phyloP scores from a whole-genome alignment of 2,329 filamentous ascomycete genomes.

The Microsporum ferrugineum region DNA sequence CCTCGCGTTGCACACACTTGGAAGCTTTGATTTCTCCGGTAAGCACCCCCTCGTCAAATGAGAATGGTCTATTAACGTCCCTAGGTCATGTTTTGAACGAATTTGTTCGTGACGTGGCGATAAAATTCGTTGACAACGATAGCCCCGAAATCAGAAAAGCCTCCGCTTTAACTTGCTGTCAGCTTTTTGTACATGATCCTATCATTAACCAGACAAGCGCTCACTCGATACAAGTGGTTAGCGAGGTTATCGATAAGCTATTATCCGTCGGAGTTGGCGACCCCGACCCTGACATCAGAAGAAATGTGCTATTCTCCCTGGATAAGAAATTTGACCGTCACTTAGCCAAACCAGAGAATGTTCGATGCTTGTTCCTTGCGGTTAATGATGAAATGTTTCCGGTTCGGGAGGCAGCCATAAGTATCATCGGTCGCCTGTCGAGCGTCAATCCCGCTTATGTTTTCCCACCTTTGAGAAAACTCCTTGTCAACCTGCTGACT shows the following conservation, averaged over 20 bases:
- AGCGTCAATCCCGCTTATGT: conserved; percentile 92
- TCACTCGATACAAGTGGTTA: conserved; percentile 91
- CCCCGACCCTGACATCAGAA: conserved; percentile 74
- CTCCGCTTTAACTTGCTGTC: conserved; percentile 90
- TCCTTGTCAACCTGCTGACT: conserved; percentile 88
- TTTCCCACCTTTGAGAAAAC: conserved; percentile 87
- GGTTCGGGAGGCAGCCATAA: conserved; percentile 88
- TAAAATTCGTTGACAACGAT: conserved; percentile 95
- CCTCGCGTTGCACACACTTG: conserved; percentile 82
- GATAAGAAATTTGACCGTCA: conserved; percentile 93
- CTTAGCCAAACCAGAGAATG: conserved; percentile 94
- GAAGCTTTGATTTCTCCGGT: conserved; percentile 89
- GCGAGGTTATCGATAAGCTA: conserved; percentile 94
- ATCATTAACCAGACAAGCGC: conserved; percentile 97
- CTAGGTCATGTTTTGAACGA: conserved; percentile 82
- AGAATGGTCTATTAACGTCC: conserved; percentile 12
- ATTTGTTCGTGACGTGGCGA: conserved; percentile 94
- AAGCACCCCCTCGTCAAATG: conserved; percentile 11
- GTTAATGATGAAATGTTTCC: conserved; percentile 89
- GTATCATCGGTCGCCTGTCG: conserved; percentile 88
- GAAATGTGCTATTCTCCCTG: conserved; percentile 76
- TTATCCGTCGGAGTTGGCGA: conserved; percentile 92
- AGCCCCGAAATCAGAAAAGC: conserved; percentile 88
- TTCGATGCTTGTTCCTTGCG: conserved; percentile 86
- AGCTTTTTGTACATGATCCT: conserved; percentile 90